Evolutionary conservation across 768 basidiomycete species (phyloP), one percentile per base, ranked within the genome.

Genomic region (Tricholoma sp.): DNA sequence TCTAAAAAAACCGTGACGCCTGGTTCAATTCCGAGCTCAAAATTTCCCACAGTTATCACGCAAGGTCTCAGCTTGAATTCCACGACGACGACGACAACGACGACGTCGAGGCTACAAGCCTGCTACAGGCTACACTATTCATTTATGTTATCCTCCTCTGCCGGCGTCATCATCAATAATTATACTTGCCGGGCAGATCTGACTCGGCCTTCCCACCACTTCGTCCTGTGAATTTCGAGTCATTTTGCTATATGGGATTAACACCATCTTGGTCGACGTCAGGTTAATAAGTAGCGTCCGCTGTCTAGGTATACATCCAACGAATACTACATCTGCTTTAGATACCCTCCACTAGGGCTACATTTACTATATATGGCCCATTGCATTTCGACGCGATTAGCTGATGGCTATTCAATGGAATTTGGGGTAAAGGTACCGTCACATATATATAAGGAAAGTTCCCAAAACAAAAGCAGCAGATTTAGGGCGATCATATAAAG

Each of bases 121-220:
- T 37, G 24, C 24, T 24, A 24, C 24, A 24, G 1, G 24, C 24
- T 24, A 24, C 24, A 24, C 2, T 24, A 4, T n/a, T 28, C 8
- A 55, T 53, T 12, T 55, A 54, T 31, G 59, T 53, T 17, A 13
- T 52, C 6, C 54, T 37, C 28, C 50, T 24, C n/a, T 39, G 37
- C n/a, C 15, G 6, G 15, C 9, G 52, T 28, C 10, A 20, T 31
- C 32, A 36, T 33, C 24, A 18, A 20, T 42, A 36, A 34, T 20
- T 13, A 39, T 39, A n/a, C 37, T n/a, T n/a, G 37, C n/a, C n/a
- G 17, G 12, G 7, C 10, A n/a, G 15, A 28, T 54, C n/a, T 31
- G 17, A 61, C 32, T 34, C 50, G 57, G 54, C 36, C 47, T 31
- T 52, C 44, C 31, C 58, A 50, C 59, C 53, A 56, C 54, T 51